phyloP scores from a whole-genome alignment of 805 yeast species.

The Ogataea neopini region DNA sequence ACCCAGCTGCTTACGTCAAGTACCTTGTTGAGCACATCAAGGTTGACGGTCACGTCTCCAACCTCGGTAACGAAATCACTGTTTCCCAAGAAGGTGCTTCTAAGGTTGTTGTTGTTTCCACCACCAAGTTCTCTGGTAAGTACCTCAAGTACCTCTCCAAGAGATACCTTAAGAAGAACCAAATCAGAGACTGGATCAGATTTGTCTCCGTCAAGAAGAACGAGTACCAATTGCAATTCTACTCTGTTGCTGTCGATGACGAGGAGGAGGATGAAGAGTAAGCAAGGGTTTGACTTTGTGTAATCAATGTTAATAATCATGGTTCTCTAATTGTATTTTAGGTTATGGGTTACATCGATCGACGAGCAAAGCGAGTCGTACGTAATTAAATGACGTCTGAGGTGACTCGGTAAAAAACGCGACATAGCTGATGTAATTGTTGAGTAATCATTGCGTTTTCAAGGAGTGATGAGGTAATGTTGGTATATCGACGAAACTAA shows the following conservation, averaged over 20 bases:
- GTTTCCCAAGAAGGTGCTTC: conserved; percentile 85
- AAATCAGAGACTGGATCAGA: conserved; percentile 99
- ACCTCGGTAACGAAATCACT: conserved; percentile 93
- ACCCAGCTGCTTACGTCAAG: conserved; percentile 96
- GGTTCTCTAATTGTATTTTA: conserved; percentile 1
- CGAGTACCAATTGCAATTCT: conserved; percentile 97
- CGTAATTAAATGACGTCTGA: too few species aligned
- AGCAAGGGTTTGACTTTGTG: conserved; percentile 30
- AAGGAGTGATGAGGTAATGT: too few species aligned
- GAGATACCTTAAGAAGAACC: conserved; percentile 99
- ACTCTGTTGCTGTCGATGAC: conserved; percentile 93
- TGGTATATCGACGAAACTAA: too few species aligned
- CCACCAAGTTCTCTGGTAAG: conserved; percentile 98
- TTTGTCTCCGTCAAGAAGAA: conserved; percentile 94
- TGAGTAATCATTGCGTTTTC: too few species aligned
- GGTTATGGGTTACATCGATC: background rate
- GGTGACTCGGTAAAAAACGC: too few species aligned
- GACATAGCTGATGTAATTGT: too few species aligned
- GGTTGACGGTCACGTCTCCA: conserved; percentile 95
- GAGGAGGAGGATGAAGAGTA: conserved; percentile 90
- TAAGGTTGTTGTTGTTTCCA: conserved; percentile 84
- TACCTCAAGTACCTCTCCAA: conserved; percentile 99
- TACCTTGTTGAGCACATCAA: conserved; percentile 99
- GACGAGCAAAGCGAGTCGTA: too few species aligned
- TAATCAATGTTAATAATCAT: conserved; percentile 2